These are phyloP conservation scores for Chimonanthus salicifolius DNA, from an alignment of 164 flowering plant species.

Conservation along the genomic window DNA sequence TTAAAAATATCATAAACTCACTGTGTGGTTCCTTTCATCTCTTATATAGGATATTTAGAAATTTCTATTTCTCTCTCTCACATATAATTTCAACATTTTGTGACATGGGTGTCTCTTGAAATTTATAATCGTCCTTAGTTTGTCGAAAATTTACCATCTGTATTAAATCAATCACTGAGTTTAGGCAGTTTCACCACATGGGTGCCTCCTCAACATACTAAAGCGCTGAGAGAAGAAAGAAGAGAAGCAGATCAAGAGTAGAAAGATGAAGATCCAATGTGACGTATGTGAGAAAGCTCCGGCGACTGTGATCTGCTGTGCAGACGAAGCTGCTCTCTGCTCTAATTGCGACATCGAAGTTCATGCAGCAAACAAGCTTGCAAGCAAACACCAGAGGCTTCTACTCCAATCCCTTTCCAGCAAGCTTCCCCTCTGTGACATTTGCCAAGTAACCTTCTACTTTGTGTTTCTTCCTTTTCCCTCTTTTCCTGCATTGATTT, in stretches of 20 bases:
- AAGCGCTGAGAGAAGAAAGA: background rate
- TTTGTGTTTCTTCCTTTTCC: background rate
- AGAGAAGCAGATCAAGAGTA: conserved; percentile 1
- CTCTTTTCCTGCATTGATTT: too few species aligned
- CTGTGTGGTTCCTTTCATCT: background rate
- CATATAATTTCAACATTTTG: background rate
- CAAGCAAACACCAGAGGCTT: conserved; percentile 97
- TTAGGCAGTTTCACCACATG: background rate
- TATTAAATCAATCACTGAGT: background rate
- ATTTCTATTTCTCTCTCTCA: background rate
- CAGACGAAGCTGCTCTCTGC: conserved; percentile 96
- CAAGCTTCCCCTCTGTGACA: conserved; percentile 86
- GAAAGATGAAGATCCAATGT: conserved; percentile 88
- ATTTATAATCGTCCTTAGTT: background rate
- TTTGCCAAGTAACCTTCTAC: conserved; percentile 58
- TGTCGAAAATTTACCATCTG: background rate
- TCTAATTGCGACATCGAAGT: conserved; percentile 80
- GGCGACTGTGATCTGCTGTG: conserved; percentile 93
- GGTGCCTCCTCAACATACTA: background rate
- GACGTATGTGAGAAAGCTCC: conserved; percentile 95
- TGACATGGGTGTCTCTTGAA: conserved; percentile 9
- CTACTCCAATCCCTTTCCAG: conserved; percentile 64
- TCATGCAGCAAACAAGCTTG: conserved; percentile 94
- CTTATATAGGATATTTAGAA: background rate
- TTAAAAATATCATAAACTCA: background rate